Percentiles rank a stretch among this genome's conserved stretches.
Conservation (phyloP, 2,329 filamentous ascomycete genomes). For the Trichophyton benhamiae region DNA sequence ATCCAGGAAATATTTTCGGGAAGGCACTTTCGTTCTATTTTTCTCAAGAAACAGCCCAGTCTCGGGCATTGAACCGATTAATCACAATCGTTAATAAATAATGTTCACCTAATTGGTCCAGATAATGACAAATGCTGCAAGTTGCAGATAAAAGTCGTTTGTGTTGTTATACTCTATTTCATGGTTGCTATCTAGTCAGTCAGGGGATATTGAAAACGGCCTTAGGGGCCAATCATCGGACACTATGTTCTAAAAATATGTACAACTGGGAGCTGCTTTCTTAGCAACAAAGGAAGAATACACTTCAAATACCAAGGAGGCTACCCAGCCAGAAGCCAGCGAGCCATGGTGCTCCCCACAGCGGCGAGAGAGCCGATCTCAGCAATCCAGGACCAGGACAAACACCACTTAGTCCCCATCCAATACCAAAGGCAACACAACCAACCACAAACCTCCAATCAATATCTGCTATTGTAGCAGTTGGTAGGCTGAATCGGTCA, state of each 20-base stretch:
- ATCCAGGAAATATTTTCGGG: not conserved
- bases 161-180: too few species aligned
- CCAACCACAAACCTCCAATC: constrained; percentile 39
- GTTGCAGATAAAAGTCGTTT: too few species aligned
- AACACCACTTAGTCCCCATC: constrained; percentile 40
- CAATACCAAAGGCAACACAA: constrained; percentile 38
- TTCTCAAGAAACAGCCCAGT: not conserved
- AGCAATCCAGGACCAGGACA: constrained; percentile 42
- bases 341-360: constrained; percentile 38
- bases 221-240: too few species aligned
- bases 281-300: not conserved
- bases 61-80: not conserved
- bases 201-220: too few species aligned
- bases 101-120: too few species aligned
- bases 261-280: not conserved
- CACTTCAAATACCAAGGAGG: constrained; percentile 19
- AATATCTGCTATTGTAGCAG: constrained; percentile 35
- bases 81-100: too few species aligned
- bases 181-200: too few species aligned
- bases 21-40: not conserved
- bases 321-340: constrained; percentile 36
- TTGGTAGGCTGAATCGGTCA: constrained; percentile 33
- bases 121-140: too few species aligned
- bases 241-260: too few species aligned
- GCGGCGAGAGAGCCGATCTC: constrained; percentile 35